Evolutionary conservation across 106 monocot genomes (phyloP).

Genomic region (Apostasia ramifera): DNA sequence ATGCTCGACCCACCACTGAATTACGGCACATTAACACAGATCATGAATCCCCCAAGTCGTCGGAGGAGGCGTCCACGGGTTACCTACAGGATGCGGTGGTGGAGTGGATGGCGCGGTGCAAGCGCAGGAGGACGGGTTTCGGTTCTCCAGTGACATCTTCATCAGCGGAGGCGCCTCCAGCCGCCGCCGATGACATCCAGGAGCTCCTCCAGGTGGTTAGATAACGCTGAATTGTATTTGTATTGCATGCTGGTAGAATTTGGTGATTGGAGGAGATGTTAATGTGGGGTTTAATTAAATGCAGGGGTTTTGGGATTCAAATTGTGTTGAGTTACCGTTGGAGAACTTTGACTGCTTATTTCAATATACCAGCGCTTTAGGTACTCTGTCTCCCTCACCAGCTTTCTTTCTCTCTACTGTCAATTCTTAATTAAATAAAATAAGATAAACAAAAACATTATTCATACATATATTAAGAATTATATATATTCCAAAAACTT

Average conservation of each 20-base stretch:
- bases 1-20: neutral
- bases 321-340: slow-evolving; percentile 11
- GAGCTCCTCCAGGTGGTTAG: slow-evolving; percentile 35
- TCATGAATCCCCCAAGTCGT: slow-evolving; percentile 7
- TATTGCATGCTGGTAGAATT: neutral
- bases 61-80: slow-evolving; percentile 23
- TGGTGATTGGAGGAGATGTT: neutral
- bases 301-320: slow-evolving; percentile 69
- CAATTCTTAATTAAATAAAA: neutral
- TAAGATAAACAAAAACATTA: neutral
- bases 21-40: neutral
- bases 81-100: slow-evolving; percentile 46
- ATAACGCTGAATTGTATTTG: neutral
- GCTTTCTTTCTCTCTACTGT: neutral
- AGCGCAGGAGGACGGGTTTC: slow-evolving; percentile 15
- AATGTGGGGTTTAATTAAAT: neutral
- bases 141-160: neutral
- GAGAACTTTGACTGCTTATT: slow-evolving; percentile 7
- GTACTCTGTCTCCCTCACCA: neutral
- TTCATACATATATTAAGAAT: neutral
- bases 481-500: no score
- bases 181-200: slow-evolving; percentile 22
- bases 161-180: neutral
- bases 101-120: slow-evolving; percentile 28
- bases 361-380: neutral